Percentiles rank a stretch among this genome's conserved stretches.
These are phyloP conservation scores for Gonium pectorale DNA, from an alignment of 139 green algal genomes.

Conservation along the genomic window DNA sequence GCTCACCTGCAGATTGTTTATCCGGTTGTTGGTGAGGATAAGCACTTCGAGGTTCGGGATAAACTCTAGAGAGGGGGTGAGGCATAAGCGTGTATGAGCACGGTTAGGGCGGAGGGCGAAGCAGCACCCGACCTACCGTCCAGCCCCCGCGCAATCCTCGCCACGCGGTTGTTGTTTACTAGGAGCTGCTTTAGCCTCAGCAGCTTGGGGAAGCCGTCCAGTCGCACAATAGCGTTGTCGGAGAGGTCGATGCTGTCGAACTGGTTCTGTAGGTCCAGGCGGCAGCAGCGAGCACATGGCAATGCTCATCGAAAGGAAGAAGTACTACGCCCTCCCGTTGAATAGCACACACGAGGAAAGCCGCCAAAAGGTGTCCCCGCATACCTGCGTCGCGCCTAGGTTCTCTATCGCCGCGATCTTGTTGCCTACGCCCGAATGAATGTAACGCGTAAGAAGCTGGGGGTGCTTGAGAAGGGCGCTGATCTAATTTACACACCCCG, in stretches of 20 bases:
- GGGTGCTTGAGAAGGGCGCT: too few relatives aligned
- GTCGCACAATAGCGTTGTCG: constrained; percentile 94
- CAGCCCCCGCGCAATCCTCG: constrained; percentile 78
- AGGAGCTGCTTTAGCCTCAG: constrained; percentile 85
- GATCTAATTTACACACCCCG: too few relatives aligned
- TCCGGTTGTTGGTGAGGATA: constrained; percentile 93
- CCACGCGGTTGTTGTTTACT: constrained; percentile 95
- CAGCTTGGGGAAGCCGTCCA: constrained; percentile 96
- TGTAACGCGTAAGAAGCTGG: too few relatives aligned
- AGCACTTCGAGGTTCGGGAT: constrained; percentile 89
- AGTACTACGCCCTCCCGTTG: too few relatives aligned
- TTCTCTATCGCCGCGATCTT: constrained; percentile 94
- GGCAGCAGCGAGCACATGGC: background rate
- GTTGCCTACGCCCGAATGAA: constrained; percentile 84
- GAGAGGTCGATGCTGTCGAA: constrained; percentile 98
- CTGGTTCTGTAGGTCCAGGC: constrained; percentile 85
- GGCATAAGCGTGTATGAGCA: background rate
- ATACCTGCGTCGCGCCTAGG: constrained; percentile 90
- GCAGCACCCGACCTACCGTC: constrained; percentile 72
- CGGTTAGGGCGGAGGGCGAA: background rate
- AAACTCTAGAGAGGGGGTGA: background rate
- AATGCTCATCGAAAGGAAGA: background rate
- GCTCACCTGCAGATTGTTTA: constrained; percentile 86
- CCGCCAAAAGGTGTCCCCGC: background rate
- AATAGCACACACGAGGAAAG: background rate